Evolutionary conservation across 2,329 filamentous ascomycete species (phyloP).

Genomic region (Phialophora macrospora): DNA sequence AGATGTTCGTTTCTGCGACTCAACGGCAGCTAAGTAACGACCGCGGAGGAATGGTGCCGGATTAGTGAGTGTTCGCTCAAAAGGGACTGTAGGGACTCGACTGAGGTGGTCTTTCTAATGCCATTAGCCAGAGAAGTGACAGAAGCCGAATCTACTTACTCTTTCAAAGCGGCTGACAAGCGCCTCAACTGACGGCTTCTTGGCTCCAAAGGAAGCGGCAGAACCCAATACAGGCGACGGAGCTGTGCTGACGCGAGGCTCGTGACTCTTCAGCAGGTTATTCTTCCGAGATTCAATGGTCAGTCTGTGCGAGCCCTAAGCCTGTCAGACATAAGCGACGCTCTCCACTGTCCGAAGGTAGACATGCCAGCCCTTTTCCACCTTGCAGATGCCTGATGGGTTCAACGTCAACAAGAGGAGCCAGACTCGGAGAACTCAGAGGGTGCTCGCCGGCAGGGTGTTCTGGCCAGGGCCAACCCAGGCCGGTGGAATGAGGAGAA

Average conservation of each 20-base stretch:
- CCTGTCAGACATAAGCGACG: slow-evolving; percentile 33
- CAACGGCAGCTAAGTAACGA: slow-evolving; percentile 26
- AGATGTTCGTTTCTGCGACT: slow-evolving; percentile 21
- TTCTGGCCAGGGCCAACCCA: slow-evolving; percentile 31
- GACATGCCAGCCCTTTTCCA: slow-evolving; percentile 21
- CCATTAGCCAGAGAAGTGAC: slow-evolving; percentile 1
- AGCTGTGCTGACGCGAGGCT: slow-evolving; percentile 1
- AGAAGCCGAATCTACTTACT: slow-evolving; percentile 19
- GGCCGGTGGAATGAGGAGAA: slow-evolving; percentile 26
- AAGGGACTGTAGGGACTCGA: slow-evolving; percentile 18
- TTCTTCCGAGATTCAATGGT: slow-evolving; percentile 5
- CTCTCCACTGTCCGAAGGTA: neutral
- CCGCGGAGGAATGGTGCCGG: slow-evolving; percentile 28
- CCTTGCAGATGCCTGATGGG: neutral
- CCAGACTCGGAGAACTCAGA: slow-evolving; percentile 5
- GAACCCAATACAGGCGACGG: neutral
- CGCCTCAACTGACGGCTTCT: slow-evolving; percentile 27
- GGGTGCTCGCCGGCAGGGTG: slow-evolving; percentile 26
- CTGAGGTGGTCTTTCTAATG: slow-evolving; percentile 27
- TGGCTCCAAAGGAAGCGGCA: neutral
- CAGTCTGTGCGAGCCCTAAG: slow-evolving; percentile 20
- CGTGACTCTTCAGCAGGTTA: neutral
- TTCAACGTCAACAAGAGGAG: neutral
- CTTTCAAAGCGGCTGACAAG: slow-evolving; percentile 32
- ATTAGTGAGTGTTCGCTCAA: slow-evolving; percentile 21